A percentile compares a stretch with the other conserved stretches of the same genome.
Evolutionary conservation across 306 rosid genomes (phyloP).

Genomic region (Fragaria ananassa): DNA sequence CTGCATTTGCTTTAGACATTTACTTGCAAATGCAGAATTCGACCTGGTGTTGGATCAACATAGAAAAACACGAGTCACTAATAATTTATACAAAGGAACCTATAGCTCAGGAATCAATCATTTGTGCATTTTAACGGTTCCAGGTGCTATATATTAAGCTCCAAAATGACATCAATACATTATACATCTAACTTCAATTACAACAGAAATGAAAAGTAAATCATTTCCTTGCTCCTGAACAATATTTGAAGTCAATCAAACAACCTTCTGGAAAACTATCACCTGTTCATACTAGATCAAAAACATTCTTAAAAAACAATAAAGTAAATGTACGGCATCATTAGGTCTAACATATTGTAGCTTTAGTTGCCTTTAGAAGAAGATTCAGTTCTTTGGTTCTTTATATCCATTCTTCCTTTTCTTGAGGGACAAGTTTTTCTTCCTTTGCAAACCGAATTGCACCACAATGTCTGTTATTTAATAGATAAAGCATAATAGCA

Average conservation of each 20-base stretch:
- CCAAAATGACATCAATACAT: neutral
- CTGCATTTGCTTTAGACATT: conserved; percentile 54
- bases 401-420: neutral
- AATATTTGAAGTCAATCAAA: neutral
- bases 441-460: neutral
- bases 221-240: neutral
- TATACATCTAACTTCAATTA: neutral
- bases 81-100: neutral
- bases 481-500: neutral
- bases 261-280: neutral
- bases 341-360: neutral
- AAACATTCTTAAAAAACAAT: neutral
- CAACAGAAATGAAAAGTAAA: neutral
- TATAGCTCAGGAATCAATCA: neutral
- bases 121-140: neutral
- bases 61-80: conserved; percentile 15
- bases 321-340: neutral
- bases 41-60: conserved; percentile 43
- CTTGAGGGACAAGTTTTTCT: neutral
- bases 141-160: neutral
- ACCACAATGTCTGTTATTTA: neutral
- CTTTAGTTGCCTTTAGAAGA: neutral
- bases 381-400: neutral
- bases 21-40: conserved; percentile 42
- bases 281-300: neutral